Conservation (phyloP, 257 asterid species). For the Osmanthus fragrans region DNA sequence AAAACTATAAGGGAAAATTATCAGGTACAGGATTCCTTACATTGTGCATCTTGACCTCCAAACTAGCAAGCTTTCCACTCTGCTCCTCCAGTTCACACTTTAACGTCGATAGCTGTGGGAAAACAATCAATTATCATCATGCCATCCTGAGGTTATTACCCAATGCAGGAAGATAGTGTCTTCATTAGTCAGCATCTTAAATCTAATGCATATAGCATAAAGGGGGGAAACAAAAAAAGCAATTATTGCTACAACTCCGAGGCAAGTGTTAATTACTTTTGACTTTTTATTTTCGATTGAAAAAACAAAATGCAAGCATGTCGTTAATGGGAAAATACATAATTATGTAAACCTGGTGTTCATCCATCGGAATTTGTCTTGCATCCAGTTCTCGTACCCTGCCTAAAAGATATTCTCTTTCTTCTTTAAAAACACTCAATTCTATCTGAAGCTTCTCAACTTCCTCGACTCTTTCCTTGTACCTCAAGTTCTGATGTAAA, state of each 20-base stretch:
- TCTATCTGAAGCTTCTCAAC: slow-evolving; percentile 52
- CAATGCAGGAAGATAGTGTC: slow-evolving; percentile 9
- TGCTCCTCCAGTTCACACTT: slow-evolving; percentile 45
- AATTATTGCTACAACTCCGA: neutral
- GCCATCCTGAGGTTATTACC: slow-evolving; percentile 13
- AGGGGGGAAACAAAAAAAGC: slow-evolving; percentile 2
- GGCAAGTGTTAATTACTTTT: neutral
- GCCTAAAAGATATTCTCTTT: slow-evolving; percentile 42
- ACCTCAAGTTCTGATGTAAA: slow-evolving; percentile 34
- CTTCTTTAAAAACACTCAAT: slow-evolving; percentile 46
- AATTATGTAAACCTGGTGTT: slow-evolving; percentile 44
- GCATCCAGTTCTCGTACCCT: slow-evolving; percentile 41
- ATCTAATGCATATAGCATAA: neutral
- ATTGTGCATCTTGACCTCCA: slow-evolving; percentile 43
- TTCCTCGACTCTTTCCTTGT: slow-evolving; percentile 34
- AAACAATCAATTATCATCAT: slow-evolving; percentile 14
- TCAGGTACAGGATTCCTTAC: slow-evolving; percentile 38
- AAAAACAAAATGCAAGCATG: neutral
- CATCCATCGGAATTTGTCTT: slow-evolving; percentile 28
- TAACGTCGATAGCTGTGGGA: slow-evolving; percentile 32
- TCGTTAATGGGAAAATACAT: slow-evolving; percentile 12
- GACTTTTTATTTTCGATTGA: neutral
- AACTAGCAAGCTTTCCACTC: slow-evolving; percentile 34
- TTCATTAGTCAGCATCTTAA: slow-evolving; percentile 1
- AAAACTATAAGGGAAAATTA: neutral